phyloP scores from a whole-genome alignment of 495 filamentous ascomycete genomes.

The Penicillium lagena region DNA sequence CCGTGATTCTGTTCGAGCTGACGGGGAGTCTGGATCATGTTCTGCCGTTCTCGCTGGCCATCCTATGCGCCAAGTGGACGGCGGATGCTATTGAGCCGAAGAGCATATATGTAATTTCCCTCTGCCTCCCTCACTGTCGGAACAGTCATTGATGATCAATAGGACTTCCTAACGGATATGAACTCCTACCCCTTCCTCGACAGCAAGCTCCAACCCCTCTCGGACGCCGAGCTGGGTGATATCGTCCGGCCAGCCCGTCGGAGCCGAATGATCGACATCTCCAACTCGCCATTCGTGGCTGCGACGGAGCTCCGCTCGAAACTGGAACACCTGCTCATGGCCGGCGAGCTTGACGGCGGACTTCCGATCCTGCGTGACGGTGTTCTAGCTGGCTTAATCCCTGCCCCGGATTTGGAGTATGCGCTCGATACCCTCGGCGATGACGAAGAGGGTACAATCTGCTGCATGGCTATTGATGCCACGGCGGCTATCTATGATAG shows the following conservation, averaged over 20 bases:
- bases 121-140: neutral
- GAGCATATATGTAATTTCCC: conserved; percentile 73
- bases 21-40: conserved; percentile 94
- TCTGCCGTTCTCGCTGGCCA: conserved; percentile 85
- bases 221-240: conserved; percentile 77
- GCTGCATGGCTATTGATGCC: conserved; percentile 69
- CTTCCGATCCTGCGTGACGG: conserved; percentile 76
- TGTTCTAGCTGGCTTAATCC: conserved; percentile 84
- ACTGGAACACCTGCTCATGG: conserved; percentile 71
- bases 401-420: conserved; percentile 90
- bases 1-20: conserved; percentile 92
- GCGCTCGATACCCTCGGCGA: conserved; percentile 71
- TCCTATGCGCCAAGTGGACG: conserved; percentile 95
- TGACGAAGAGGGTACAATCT: conserved; percentile 64
- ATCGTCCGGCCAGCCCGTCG: conserved; percentile 70
- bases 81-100: conserved; percentile 92
- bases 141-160: conserved; percentile 10
- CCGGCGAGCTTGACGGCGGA: conserved; percentile 87
- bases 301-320: conserved; percentile 71
- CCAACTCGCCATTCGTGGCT: conserved; percentile 65
- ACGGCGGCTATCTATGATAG: conserved; percentile 49
- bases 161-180: conserved; percentile 92
- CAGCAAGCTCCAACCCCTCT: conserved; percentile 85
- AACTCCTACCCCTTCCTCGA: conserved; percentile 95
- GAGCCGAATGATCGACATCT: conserved; percentile 83